Conservation (phyloP, 257 asterid species). For the Echium plantagineum region DNA sequence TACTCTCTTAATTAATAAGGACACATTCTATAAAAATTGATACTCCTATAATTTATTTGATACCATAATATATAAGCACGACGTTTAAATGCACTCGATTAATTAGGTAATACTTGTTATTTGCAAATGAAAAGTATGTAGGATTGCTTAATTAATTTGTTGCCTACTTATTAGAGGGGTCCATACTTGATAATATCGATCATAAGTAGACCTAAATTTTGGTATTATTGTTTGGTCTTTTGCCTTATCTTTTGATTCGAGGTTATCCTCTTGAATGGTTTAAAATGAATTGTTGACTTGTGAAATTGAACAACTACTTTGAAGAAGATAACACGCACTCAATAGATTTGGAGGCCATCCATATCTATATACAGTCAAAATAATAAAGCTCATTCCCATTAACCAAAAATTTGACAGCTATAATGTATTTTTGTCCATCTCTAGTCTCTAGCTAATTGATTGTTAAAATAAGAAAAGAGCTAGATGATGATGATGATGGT, state of each 20-base stretch:
- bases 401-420: neutral
- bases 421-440: too few relatives aligned
- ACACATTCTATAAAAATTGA: too few relatives aligned
- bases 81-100: too few relatives aligned
- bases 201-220: neutral
- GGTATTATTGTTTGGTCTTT: constrained; percentile 12
- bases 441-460: too few relatives aligned
- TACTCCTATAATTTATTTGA: too few relatives aligned
- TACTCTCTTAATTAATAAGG: too few relatives aligned
- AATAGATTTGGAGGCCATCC: constrained; percentile 17
- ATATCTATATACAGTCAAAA: constrained; percentile 29
- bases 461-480: neutral
- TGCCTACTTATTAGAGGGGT: neutral
- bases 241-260: constrained; percentile 52
- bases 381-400: constrained; percentile 6
- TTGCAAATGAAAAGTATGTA: too few relatives aligned
- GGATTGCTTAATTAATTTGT: too few relatives aligned
- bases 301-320: constrained; percentile 14
- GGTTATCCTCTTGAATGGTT: constrained; percentile 41
- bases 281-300: constrained; percentile 38
- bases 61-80: too few relatives aligned
- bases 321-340: constrained; percentile 35
- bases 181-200: constrained; percentile 12
- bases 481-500: neutral
- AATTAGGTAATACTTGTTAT: too few relatives aligned